Evolutionary conservation across 2,329 filamentous ascomycete genomes (phyloP), one percentile per base, ranked within the genome.

Genomic region (Aspergillus fijiensis): DNA sequence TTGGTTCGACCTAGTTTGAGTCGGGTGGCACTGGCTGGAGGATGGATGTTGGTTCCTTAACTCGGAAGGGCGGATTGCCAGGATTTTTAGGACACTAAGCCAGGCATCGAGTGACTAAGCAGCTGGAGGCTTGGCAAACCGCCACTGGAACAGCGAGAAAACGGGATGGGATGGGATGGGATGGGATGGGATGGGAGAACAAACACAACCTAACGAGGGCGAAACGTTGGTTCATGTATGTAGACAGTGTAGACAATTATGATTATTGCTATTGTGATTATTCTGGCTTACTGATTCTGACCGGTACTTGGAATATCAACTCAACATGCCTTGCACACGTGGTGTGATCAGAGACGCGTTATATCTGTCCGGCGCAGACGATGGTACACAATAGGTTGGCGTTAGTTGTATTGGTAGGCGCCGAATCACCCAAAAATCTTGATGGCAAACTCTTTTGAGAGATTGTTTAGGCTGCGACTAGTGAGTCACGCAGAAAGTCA

Each of bases 41-140:
- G 58, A 60, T 55, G 53, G 53, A 57, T 63, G 52, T 57, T 59
- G 58, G 58, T 59, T 59, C 57, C 51, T 64, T 61, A 67, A 27
- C 51, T 57, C 53, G 59, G 57, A 59, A 63, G 55, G 63, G 57
- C 56, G 59, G 63, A 62, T 57, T 70, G 66, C 69, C 66, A 67
- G 68, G 56, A 63, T 68, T 70, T 66, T 67, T 63, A 68, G 66
- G 69, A 67, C 63, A 64, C 65, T 69, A 72, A 67, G 55, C 67
- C 57, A 65, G 57, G 55, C 63, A 60, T 60, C 58, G 58, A 60
- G 58, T 67, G 60, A 68, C 65, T 67, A 64, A 64, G 47, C 60
- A 55, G 45, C 39, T 55, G 52, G 31, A 35, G 49, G 56, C 62
- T 65, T 68, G 66, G 65, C 65, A 48, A 23, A 45, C 53, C 60